Evolutionary conservation across 306 rosid genomes (phyloP), one percentile per base, ranked within the genome.

Genomic region (Corylus avellana): DNA sequence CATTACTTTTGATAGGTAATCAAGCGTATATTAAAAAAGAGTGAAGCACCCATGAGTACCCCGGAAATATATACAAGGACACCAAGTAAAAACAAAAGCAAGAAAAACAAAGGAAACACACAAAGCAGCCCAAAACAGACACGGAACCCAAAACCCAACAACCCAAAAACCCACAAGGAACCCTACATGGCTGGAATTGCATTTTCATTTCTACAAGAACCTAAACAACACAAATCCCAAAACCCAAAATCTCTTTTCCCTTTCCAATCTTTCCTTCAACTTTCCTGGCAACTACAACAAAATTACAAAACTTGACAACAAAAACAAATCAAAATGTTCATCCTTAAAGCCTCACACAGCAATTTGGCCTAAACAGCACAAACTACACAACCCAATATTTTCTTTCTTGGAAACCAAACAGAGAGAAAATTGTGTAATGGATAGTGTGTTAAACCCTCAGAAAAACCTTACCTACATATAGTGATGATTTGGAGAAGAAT

Each of bases 401-500:
- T 69, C 1, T 46, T 22, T 58, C 35, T 39, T 2, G 57, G 7
- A 58, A 18, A 39, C 32, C 11, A 51, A 50, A 62, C 46, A 20
- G 22, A 56, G 74, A n/a, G 49, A 8, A 9, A 73, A 29, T 49
- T 12, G 76, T 8, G 44, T 37, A 32, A 64, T 47, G 70, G 20
- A 22, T 1, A 20, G 32, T 8, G 16, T 42, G 53, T 13, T 58
- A 70, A 83, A 44, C 35, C 73, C 48, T n/a, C 3, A 61, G 48
- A 49, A 29, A 46, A 71, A 64, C 27, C 25, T 54, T 79, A 91
- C 92, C 89, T 22, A 73, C 76, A 67, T 90, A 90, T 1, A 85
- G 82, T 66, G 78, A 48, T 58, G 92, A 77, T 85, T 88, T 88
- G 82, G 97, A 86, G 89, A 80, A 91, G 88, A 88, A 91, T 82